These are phyloP conservation scores for Byssothecium circinans DNA, from an alignment of 2,329 filamentous ascomycete genomes.

Conservation along the genomic window DNA sequence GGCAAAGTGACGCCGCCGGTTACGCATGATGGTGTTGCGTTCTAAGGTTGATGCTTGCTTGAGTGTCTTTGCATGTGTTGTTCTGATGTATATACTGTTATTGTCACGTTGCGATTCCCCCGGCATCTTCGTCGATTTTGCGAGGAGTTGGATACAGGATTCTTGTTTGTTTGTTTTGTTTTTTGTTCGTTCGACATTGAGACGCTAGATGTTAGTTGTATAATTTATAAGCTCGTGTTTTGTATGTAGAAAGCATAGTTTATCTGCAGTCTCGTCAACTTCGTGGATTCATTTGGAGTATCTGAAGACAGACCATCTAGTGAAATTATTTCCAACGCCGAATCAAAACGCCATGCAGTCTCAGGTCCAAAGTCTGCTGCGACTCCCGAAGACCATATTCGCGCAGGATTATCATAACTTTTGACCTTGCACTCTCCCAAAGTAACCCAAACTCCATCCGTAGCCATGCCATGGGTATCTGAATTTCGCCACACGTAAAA, in stretches of 20 bases:
- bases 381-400: no score
- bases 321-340: neutral
- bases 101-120: neutral
- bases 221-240: constrained; percentile 6
- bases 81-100: no score
- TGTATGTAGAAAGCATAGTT: constrained; percentile 1
- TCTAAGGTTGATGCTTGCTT: neutral
- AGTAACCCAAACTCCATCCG: neutral
- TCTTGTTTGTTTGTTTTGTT: neutral
- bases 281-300: neutral
- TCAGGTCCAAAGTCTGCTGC: no score
- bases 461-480: constrained; percentile 1
- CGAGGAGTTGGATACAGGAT: constrained; percentile 3
- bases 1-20: constrained; percentile 1
- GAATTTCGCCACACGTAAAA: no score
- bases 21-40: constrained; percentile 3
- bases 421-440: neutral
- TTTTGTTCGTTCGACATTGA: no score
- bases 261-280: constrained; percentile 21
- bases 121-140: constrained; percentile 2
- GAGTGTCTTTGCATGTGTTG: neutral
- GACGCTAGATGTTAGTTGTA: neutral
- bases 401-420: no score
- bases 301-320: neutral
- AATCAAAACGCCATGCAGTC: neutral